Base-by-base conservation (phyloP, 176 grass and related monocot species). In the Hsuehochloa calcarea region DNA sequence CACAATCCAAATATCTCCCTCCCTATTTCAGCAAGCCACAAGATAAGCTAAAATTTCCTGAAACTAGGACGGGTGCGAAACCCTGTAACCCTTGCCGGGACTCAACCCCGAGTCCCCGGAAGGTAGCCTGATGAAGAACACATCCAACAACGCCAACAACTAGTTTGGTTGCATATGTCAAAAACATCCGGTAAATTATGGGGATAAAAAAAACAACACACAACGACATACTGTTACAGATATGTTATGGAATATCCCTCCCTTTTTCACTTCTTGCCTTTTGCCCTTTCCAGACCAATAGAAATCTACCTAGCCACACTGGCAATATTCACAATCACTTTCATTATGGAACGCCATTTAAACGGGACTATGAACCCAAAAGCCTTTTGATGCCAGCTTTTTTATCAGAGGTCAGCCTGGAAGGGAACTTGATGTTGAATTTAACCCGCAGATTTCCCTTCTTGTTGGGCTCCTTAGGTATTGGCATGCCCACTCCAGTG, bases 371-470 rank as follows among this genome's bases (percentile, higher is more conserved):
- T 13, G 89, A 90, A 82, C 70, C 86, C 78, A 98, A 81, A 8
- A 98, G 78, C 61, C 75, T 90, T 81, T 92, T 95, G 80, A 95
- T 84, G 31, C 93, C 91, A 60, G 68, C 45, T 72, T 95, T 95
- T 77, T 95, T 90, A 70, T 98, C 91, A 50, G 83, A 77, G 29
- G 88, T 95, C 61, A 95, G 31, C 80, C 91, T 94, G 20, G 86
- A 88, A 5, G 96, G 93, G 69, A 98, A 92, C 84, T 85, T 93
- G 65, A 98, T 94, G 27, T 77, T 82, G 82, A 98, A 95, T 52
- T 91, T 95, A 70, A 98, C 92, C 5, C 88, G 90, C 27, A 98
- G 86, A 75, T 98, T 91, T 10, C 91, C 93, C 50, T 88, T 92
- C 84, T 80, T 94, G 22, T 39, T 79, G 13, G 85, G 85, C 40